phyloP scores from a whole-genome alignment of 257 asterid genomes.

The Jacaranda mimosifolia region DNA sequence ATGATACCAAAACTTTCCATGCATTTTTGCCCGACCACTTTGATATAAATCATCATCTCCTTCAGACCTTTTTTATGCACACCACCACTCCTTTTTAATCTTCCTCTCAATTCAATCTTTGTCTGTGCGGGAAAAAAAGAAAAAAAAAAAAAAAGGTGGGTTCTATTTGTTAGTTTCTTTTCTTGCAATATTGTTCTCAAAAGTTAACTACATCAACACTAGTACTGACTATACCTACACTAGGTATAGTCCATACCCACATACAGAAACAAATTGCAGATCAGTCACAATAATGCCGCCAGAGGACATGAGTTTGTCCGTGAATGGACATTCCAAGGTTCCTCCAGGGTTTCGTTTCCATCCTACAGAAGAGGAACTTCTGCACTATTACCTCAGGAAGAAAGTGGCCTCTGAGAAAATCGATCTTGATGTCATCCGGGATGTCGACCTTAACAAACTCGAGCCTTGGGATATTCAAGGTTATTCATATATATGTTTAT shows the following conservation, averaged over 20 bases:
- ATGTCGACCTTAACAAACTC: conserved; percentile 90
- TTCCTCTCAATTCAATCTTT: conserved; percentile 16
- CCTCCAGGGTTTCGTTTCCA: conserved; percentile 96
- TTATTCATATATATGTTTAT: not conserved
- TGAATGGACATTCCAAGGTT: conserved; percentile 83
- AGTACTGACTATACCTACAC: not conserved
- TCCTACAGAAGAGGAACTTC: conserved; percentile 93
- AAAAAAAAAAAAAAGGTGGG: not conserved
- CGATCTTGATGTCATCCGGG: conserved; percentile 90
- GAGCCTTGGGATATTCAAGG: conserved; percentile 99
- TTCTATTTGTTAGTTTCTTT: not conserved
- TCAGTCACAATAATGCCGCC: conserved; percentile 43
- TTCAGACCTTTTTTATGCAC: conserved; percentile 46
- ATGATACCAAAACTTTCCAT: conserved; percentile 63
- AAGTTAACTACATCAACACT: not conserved
- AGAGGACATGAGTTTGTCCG: conserved; percentile 73
- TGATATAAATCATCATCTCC: conserved; percentile 60
- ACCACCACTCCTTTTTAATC: conserved; percentile 23
- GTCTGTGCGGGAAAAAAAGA: not conserved
- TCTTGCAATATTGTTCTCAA: not conserved
- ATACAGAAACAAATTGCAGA: not conserved
- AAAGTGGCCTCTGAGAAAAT: conserved; percentile 72
- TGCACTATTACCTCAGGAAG: conserved; percentile 84
- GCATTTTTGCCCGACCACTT: conserved; percentile 52
- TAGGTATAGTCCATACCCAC: not conserved